These are phyloP conservation scores for Groenewaldozyma tartarivorans DNA, from an alignment of 805 yeast genomes.

Conservation along the genomic window DNA sequence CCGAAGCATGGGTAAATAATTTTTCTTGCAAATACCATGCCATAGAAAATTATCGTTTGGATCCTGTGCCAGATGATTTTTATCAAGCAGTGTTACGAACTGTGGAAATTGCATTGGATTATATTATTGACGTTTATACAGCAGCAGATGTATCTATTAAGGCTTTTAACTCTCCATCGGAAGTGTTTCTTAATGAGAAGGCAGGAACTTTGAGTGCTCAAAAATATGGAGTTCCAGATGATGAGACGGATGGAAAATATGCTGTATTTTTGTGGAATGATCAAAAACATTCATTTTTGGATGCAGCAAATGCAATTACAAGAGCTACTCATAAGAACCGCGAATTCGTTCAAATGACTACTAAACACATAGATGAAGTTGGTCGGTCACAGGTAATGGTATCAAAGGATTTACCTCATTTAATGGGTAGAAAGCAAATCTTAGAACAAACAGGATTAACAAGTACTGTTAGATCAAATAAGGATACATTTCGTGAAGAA, in stretches of 20 bases:
- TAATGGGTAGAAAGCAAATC: conserved; percentile 45
- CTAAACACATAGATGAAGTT: conserved; percentile 46
- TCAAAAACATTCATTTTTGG: conserved; percentile 63
- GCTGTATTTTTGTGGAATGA: conserved; percentile 66
- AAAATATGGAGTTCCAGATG: conserved; percentile 37
- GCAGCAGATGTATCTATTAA: conserved; percentile 20
- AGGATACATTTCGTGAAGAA: conserved; percentile 72
- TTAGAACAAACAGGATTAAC: conserved; percentile 57
- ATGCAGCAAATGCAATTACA: conserved; percentile 58
- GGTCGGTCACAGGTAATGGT: conserved; percentile 67
- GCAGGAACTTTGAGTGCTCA: conserved; percentile 31
- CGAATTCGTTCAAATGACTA: conserved; percentile 66
- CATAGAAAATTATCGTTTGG: conserved; percentile 22
- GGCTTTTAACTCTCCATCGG: conserved; percentile 18
- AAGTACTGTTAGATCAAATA: conserved; percentile 51
- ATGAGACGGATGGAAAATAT: conserved; percentile 38
- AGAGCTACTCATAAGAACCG: conserved; percentile 53
- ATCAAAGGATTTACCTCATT: conserved; percentile 40
- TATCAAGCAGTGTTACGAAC: conserved; percentile 25
- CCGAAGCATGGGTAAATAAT: conserved; percentile 63
- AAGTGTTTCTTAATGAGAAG: conserved; percentile 23
- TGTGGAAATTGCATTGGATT: conserved; percentile 22
- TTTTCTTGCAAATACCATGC: conserved; percentile 40
- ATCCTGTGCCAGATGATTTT: conserved; percentile 37
- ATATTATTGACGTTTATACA: conserved; percentile 24